Evolutionary conservation across 2,329 filamentous ascomycete genomes (phyloP), one percentile per base, ranked within the genome.

Genomic region (Ceratocystis eucalypticola): DNA sequence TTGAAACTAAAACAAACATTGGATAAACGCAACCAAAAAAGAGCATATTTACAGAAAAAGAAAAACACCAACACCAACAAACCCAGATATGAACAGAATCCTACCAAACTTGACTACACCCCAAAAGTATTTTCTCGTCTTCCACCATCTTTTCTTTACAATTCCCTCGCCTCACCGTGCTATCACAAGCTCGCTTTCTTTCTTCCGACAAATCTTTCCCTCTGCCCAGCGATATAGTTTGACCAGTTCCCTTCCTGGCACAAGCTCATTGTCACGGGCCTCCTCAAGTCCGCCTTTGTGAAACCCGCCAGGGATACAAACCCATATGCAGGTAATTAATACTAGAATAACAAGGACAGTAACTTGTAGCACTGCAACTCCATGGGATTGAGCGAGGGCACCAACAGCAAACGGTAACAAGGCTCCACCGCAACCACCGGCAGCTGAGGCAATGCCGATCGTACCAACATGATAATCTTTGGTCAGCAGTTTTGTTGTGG

Each of bases 391-490:
- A 2, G 87, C 85, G 71, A 89, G 84, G 1, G 85, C 86, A 2
- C 87, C 88, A 0, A 89, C 83, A 0, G 82, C 81, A 79, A 91
- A 78, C 59, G 88, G 79, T 74, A 89, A 73, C 17, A 86, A 71
- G 1, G 88, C 86, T 0, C 86, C 88, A 0, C 90, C 90, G 1
- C 81, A 82, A 0, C 88, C 87, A 2, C 90, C 90, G 73, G 93
- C 85, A 0, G 89, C 89, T 0, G 88, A 85, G 0, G 87, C 87
- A 71, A 95, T 93, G 0, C 90, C 89, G 69, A 95, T 89, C 0
- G 86, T 85, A n/a, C 82, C 84, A 53, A 94, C 88, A 71, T 95
- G 91, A 30, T 91, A 77, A 68, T 89, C 81, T 48, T 79, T 80
- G 0, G 89, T 89, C 1, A 95, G 78, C 3, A 94, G 77, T 70